A percentile compares a stretch with the other conserved stretches of the same genome.
phyloP scores from a whole-genome alignment of 306 rosid species.

The Ammopiptanthus mongolicus region DNA sequence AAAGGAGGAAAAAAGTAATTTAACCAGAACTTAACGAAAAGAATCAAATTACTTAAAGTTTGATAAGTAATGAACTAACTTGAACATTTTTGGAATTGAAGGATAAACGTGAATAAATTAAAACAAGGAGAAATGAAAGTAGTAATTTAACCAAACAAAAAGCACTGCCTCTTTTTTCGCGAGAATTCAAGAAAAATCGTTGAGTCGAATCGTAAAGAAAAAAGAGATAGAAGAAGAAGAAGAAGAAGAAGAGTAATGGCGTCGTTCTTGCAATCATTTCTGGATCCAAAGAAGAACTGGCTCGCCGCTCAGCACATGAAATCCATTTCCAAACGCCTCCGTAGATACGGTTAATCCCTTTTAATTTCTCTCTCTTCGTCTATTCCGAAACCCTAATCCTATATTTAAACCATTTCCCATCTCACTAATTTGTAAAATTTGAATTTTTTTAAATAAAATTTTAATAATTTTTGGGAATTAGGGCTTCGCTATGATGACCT shows the following conservation, averaged over 20 bases:
- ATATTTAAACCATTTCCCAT: neutral
- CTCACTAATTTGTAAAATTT: neutral
- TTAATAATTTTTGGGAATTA: neutral
- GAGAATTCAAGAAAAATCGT: conserved; percentile 1
- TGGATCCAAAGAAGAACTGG: conserved; percentile 85
- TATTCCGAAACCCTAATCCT: conserved; percentile 27
- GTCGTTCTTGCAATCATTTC: conserved; percentile 51
- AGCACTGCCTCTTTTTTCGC: neutral
- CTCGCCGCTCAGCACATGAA: conserved; percentile 85
- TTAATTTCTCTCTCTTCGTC: neutral
- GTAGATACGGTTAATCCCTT: conserved; percentile 50
- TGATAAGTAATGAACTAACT: too few species aligned
- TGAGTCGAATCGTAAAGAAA: neutral
- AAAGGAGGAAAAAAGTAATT: too few species aligned
- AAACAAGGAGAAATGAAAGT: too few species aligned
- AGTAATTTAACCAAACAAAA: too few species aligned
- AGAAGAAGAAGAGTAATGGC: conserved; percentile 35
- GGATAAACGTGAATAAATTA: too few species aligned
- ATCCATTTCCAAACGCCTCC: conserved; percentile 67
- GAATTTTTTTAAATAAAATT: neutral
- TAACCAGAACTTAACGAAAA: too few species aligned
- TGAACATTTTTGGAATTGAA: too few species aligned
- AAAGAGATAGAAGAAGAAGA: neutral
- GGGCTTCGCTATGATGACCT: conserved; percentile 95
- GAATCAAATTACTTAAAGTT: too few species aligned